Conservation (phyloP, 176 grass and related monocot genomes). For the Leersia perrieri region DNA sequence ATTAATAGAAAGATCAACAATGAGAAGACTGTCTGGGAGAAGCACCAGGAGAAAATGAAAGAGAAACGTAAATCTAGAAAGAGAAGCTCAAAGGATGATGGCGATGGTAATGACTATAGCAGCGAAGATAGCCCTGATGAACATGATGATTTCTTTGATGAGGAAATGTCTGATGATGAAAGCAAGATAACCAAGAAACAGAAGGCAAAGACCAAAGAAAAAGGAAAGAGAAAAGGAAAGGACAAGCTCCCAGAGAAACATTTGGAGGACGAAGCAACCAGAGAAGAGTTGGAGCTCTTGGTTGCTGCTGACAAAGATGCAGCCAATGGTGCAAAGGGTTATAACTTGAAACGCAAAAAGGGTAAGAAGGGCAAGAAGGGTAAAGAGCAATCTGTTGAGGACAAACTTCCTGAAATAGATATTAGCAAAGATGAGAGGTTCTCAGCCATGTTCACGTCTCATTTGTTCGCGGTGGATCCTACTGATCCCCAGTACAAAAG, state of each 20-base stretch:
- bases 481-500: slow-evolving; percentile 92
- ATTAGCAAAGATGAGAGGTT: slow-evolving; percentile 73
- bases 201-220: slow-evolving; percentile 43
- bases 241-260: slow-evolving; percentile 33
- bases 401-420: slow-evolving; percentile 65
- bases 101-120: slow-evolving; percentile 38
- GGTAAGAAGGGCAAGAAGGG: slow-evolving; percentile 70
- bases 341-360: slow-evolving; percentile 68
- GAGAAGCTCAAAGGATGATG: slow-evolving; percentile 42
- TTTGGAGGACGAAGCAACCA: slow-evolving; percentile 64
- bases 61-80: slow-evolving; percentile 77
- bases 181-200: slow-evolving; percentile 42
- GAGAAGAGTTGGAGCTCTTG: slow-evolving; percentile 81
- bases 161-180: slow-evolving; percentile 59
- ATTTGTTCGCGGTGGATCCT: slow-evolving; percentile 73
- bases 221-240: slow-evolving; percentile 44
- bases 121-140: slow-evolving; percentile 41
- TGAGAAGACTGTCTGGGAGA: slow-evolving; percentile 84
- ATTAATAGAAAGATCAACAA: slow-evolving; percentile 56
- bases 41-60: slow-evolving; percentile 73
- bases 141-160: slow-evolving; percentile 57
- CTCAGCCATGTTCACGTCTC: slow-evolving; percentile 53
- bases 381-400: slow-evolving; percentile 50
- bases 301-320: slow-evolving; percentile 62
- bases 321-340: slow-evolving; percentile 55